A percentile compares a stretch with the other conserved stretches of the same genome.
Conservation (phyloP, 495 filamentous ascomycete genomes). For the Friedmanniomyces endolithicus region DNA sequence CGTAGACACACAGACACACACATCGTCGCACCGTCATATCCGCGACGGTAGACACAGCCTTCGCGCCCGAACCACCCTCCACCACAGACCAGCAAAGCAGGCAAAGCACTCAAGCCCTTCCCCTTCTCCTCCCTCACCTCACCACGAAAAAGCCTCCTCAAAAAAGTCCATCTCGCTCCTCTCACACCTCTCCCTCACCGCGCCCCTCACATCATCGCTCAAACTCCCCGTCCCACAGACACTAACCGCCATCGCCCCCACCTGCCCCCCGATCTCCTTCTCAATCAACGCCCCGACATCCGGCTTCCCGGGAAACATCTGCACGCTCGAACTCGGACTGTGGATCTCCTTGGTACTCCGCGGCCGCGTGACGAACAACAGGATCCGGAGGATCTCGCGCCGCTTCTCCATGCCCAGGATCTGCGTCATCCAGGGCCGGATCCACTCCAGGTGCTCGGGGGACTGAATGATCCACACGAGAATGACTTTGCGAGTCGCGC, state of each 20-base stretch:
- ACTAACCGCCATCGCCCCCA: slow-evolving; percentile 81
- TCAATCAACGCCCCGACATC: slow-evolving; percentile 63
- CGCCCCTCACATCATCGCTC: slow-evolving; percentile 69
- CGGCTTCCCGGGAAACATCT: slow-evolving; percentile 74
- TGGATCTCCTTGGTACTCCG: slow-evolving; percentile 58
- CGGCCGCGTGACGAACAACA: slow-evolving; percentile 79
- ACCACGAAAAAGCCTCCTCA: slow-evolving; percentile 90
- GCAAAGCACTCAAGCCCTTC: background rate
- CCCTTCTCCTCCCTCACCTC: background rate
- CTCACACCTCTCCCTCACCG: slow-evolving; percentile 54
- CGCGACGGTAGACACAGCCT: no score
- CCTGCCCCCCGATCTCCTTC: slow-evolving; percentile 61
- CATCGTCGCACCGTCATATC: no score
- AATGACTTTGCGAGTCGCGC: slow-evolving; percentile 65
- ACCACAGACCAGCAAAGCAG: no score
- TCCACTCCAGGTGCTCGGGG: slow-evolving; percentile 81
- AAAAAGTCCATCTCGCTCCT: slow-evolving; percentile 60
- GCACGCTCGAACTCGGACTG: slow-evolving; percentile 58
- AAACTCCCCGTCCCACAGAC: slow-evolving; percentile 79
- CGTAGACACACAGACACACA: no score
- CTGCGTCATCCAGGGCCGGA: slow-evolving; percentile 77
- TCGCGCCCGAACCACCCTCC: no score
- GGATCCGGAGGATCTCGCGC: slow-evolving; percentile 64
- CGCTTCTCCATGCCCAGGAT: slow-evolving; percentile 68
- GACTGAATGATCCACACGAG: slow-evolving; percentile 89